Conservation (phyloP, 352 stramenopile genomes). For the Phytopythium cucurbitacearum region DNA sequence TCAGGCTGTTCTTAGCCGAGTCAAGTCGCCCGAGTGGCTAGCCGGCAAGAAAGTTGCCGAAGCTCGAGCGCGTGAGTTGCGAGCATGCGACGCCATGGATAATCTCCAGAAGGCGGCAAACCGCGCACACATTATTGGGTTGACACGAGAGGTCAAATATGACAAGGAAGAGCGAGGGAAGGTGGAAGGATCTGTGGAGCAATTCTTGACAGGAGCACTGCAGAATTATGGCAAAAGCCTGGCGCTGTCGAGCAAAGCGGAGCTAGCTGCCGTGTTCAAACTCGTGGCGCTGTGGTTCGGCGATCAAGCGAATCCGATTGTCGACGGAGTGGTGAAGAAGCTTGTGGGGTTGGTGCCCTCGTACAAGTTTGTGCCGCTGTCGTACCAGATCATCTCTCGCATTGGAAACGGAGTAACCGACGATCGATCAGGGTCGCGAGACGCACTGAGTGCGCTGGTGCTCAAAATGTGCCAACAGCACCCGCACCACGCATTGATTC, state of each 20-base stretch:
- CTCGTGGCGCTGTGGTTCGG: slow-evolving; percentile 94
- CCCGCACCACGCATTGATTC: slow-evolving; percentile 95
- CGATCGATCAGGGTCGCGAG: slow-evolving; percentile 43
- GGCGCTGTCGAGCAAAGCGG: slow-evolving; percentile 42
- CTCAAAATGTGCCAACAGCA: slow-evolving; percentile 92
- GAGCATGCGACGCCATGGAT: slow-evolving; percentile 60
- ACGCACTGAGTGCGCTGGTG: slow-evolving; percentile 85
- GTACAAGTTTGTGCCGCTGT: slow-evolving; percentile 96
- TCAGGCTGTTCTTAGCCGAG: slow-evolving; percentile 77
- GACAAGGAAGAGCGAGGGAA: slow-evolving; percentile 85
- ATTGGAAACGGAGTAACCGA: slow-evolving; percentile 58
- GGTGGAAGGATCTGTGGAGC: slow-evolving; percentile 80
- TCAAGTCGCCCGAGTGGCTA: slow-evolving; percentile 89
- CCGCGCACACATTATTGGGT: slow-evolving; percentile 60
- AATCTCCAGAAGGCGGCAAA: slow-evolving; percentile 50
- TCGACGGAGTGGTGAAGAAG: slow-evolving; percentile 82
- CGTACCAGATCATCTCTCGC: slow-evolving; percentile 97
- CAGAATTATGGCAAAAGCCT: slow-evolving; percentile 80
- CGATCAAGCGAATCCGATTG: slow-evolving; percentile 69
- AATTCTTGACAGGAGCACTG: slow-evolving; percentile 87
- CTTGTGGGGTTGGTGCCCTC: slow-evolving; percentile 86
- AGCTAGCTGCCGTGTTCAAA: slow-evolving; percentile 91
- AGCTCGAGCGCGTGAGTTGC: slow-evolving; percentile 54
- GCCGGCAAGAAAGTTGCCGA: slow-evolving; percentile 71
- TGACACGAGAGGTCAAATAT: slow-evolving; percentile 86